Evolutionary conservation across 1,284 basidiomycete species (phyloP), one percentile per base, ranked within the genome.

Genomic region (Salmacisia buchloeana): DNA sequence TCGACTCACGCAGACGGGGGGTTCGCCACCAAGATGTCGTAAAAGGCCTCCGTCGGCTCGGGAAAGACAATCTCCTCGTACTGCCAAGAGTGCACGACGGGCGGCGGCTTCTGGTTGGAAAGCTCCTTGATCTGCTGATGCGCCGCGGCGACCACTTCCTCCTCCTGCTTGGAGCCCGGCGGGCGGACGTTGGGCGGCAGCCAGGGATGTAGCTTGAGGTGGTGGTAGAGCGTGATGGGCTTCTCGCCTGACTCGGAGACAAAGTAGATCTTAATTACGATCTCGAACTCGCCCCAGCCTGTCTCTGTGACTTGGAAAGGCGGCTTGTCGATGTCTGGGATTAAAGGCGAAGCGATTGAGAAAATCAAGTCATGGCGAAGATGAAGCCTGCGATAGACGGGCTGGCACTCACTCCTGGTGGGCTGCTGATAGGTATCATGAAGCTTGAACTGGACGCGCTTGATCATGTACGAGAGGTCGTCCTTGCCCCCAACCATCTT

Each of bases 251-350:
- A 87, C 81, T 99, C 96, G 49, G 85, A 81, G n/a, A 92, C 84
- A 81, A 98, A 97, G 59, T 89, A 90, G 67, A 99, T 88, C 67
- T 91, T 88, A 73, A 99, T 94, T 75, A 89, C 87, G 66, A 98
- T 89, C 74, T 97, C 92, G 81, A 99, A 99, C 83, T 99, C 96
- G 76, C 96, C 96, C 96, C 96, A 99, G 54, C 94, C 96, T 9
- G 94, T 97, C 80, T 98, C 96, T 6, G 92, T 89, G 9, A 98
- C 88, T 72, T 92, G 89, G 77, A 93, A 99, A 0, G 96, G 96
- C 7, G 91, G 86, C 76, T 89, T 92, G 77, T 99, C 96, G 56
- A 96, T 81, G 72, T 89, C 92, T 97, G 69, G 25, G 36, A 56
- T 10, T 1, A 25, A 56, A 56, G 1, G 21, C 29, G 15, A 10